Evolutionary conservation across 352 stramenopile species (phyloP).

Genomic region (Phytopythium cucurbitacearum): DNA sequence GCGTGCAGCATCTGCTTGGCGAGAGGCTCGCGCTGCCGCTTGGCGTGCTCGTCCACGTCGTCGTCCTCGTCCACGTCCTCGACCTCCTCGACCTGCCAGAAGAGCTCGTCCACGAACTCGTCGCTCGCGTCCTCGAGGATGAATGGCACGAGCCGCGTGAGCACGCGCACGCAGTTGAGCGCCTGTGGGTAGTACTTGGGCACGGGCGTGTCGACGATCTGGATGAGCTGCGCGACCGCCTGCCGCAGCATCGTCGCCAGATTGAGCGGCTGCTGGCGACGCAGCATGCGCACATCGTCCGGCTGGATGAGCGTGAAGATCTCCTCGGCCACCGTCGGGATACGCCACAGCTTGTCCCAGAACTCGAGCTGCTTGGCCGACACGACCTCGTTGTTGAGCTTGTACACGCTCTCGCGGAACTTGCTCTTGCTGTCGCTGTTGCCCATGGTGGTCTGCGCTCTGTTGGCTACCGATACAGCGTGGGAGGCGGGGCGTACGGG

Average conservation of each 20-base stretch:
- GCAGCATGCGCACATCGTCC: slow-evolving; percentile 86
- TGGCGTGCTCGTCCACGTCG: slow-evolving; percentile 18
- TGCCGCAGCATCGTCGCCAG: slow-evolving; percentile 80
- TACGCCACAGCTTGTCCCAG: slow-evolving; percentile 88
- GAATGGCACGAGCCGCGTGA: slow-evolving; percentile 81
- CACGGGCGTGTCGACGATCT: slow-evolving; percentile 85
- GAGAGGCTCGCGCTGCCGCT: slow-evolving; percentile 27
- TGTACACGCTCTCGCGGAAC: slow-evolving; percentile 90
- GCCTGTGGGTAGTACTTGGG: slow-evolving; percentile 87
- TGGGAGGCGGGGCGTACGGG: too few relatives aligned
- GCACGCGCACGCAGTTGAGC: slow-evolving; percentile 80
- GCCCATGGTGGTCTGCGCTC: slow-evolving; percentile 36
- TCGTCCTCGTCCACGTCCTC: slow-evolving; percentile 33
- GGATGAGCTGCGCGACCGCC: slow-evolving; percentile 75
- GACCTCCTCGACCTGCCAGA: slow-evolving; percentile 54
- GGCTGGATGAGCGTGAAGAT: slow-evolving; percentile 89
- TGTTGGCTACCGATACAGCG: too few relatives aligned
- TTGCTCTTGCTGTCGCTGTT: slow-evolving; percentile 91
- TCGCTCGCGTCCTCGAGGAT: slow-evolving; percentile 78
- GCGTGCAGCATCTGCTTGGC: slow-evolving; percentile 78
- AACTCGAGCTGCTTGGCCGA: slow-evolving; percentile 87
- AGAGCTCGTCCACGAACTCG: slow-evolving; percentile 80
- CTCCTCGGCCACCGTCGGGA: slow-evolving; percentile 83
- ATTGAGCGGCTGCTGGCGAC: slow-evolving; percentile 77
- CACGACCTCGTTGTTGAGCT: slow-evolving; percentile 87